Conservation (phyloP, 495 filamentous ascomycete genomes). For the Physcia stellaris region DNA sequence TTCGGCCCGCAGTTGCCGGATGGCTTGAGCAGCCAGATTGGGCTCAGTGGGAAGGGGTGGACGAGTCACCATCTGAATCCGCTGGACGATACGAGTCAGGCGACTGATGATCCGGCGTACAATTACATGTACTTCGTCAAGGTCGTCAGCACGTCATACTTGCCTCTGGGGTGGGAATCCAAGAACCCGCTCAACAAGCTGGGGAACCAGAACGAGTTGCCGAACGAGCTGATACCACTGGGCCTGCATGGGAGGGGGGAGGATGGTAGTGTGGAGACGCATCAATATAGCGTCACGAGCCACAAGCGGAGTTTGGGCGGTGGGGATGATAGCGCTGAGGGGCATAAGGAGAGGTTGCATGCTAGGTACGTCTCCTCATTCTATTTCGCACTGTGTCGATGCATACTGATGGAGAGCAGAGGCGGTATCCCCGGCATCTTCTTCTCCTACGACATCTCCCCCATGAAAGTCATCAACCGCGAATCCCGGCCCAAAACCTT, state of each 20-base stretch:
- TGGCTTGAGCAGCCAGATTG: conserved; percentile 46
- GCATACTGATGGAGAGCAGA: conserved; percentile 15
- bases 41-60: conserved; percentile 47
- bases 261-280: conserved; percentile 82
- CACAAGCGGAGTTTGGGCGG: conserved; percentile 78
- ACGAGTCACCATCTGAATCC: conserved; percentile 86
- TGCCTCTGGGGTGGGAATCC: conserved; percentile 72
- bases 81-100: conserved; percentile 69
- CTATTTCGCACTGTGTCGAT: background rate
- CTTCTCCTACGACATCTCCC: conserved; percentile 98
- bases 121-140: conserved; percentile 99
- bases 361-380: conserved; percentile 25
- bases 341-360: conserved; percentile 82
- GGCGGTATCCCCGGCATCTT: conserved; percentile 96
- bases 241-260: conserved; percentile 15
- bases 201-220: conserved; percentile 16
- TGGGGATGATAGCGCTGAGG: conserved; percentile 68
- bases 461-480: conserved; percentile 98
- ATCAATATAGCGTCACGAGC: conserved; percentile 94
- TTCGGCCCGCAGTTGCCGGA: conserved; percentile 90
- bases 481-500: conserved; percentile 81
- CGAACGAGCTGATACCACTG: conserved; percentile 13
- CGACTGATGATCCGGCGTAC: conserved; percentile 65
- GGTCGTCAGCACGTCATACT: conserved; percentile 87
- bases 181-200: conserved; percentile 16